Evolutionary conservation across 2,329 filamentous ascomycete genomes (phyloP).

Genomic region (Phyllosticta citrichinensis): DNA sequence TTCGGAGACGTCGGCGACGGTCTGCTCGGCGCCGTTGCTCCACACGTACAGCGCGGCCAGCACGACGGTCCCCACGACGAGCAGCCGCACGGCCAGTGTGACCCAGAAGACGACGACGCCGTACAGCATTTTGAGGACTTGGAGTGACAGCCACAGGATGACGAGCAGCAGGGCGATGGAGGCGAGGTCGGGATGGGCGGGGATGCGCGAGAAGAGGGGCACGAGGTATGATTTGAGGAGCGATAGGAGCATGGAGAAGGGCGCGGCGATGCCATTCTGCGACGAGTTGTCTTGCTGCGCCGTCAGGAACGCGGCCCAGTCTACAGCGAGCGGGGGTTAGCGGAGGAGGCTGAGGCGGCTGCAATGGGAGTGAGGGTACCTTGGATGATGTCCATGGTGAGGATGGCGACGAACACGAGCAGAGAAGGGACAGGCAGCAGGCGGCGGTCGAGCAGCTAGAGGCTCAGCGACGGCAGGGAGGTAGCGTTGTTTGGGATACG

Average conservation of each 20-base stretch:
- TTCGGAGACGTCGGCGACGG: slow-evolving; percentile 45
- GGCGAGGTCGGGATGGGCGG: slow-evolving; percentile 35
- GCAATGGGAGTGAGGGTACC: slow-evolving; percentile 1
- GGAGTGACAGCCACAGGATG: slow-evolving; percentile 53
- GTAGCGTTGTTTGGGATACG: slow-evolving; percentile 1
- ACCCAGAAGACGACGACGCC: slow-evolving; percentile 70
- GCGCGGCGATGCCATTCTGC: not conserved
- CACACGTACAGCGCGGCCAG: slow-evolving; percentile 48
- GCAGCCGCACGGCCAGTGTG: slow-evolving; percentile 50
- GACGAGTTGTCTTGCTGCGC: not conserved
- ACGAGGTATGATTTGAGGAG: slow-evolving; percentile 20
- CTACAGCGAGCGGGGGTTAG: not conserved
- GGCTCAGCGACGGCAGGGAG: too few species aligned
- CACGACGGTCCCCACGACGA: slow-evolving; percentile 54
- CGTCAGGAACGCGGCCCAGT: slow-evolving; percentile 7
- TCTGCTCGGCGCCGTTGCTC: slow-evolving; percentile 53
- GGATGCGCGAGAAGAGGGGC: slow-evolving; percentile 21
- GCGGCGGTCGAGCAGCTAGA: not conserved
- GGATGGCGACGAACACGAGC: not conserved
- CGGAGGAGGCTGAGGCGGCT: not conserved
- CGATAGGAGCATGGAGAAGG: not conserved
- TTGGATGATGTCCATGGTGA: slow-evolving; percentile 14
- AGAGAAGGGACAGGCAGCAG: not conserved
- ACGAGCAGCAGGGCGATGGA: slow-evolving; percentile 48
- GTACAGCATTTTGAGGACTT: slow-evolving; percentile 58